phyloP scores from a whole-genome alignment of 1,139 yeast species.

The Taphrina pruni region DNA sequence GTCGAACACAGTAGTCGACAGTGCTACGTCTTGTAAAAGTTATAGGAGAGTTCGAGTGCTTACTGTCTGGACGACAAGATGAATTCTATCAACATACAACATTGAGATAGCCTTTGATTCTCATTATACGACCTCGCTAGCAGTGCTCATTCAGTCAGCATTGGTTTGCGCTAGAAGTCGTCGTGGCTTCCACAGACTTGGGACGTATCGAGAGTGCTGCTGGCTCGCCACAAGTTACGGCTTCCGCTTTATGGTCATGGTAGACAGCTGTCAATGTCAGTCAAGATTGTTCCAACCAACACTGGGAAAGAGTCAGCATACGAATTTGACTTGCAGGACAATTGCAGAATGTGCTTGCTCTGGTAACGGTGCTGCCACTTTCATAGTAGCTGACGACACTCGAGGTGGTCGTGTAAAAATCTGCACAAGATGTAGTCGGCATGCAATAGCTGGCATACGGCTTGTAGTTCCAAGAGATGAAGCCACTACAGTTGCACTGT shows the following conservation, averaged over 20 bases:
- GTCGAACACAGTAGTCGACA: constrained; percentile 7
- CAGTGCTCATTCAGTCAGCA: neutral
- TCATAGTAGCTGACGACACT: neutral
- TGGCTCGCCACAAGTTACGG: neutral
- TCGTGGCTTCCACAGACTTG: neutral
- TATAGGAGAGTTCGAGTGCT: too few species aligned
- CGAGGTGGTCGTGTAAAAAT: constrained; percentile 2
- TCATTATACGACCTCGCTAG: neutral
- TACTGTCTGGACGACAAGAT: neutral
- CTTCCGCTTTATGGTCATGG: neutral
- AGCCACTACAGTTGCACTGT: constrained; percentile 27
- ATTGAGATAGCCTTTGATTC: neutral
- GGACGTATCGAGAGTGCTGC: neutral
- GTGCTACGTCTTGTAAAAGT: neutral
- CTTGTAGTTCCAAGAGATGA: neutral
- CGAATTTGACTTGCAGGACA: constrained; percentile 20
- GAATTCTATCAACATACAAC: neutral
- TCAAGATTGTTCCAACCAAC: neutral
- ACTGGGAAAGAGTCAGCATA: neutral
- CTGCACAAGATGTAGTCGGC: constrained; percentile 19
- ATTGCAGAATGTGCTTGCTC: constrained; percentile 3
- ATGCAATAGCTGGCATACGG: constrained; percentile 27
- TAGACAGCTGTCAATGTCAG: constrained; percentile 3
- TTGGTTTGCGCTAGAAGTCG: neutral
- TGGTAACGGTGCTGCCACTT: neutral